phyloP scores from a whole-genome alignment of 306 rosid genomes.

The Cyclanthera cordifolia region DNA sequence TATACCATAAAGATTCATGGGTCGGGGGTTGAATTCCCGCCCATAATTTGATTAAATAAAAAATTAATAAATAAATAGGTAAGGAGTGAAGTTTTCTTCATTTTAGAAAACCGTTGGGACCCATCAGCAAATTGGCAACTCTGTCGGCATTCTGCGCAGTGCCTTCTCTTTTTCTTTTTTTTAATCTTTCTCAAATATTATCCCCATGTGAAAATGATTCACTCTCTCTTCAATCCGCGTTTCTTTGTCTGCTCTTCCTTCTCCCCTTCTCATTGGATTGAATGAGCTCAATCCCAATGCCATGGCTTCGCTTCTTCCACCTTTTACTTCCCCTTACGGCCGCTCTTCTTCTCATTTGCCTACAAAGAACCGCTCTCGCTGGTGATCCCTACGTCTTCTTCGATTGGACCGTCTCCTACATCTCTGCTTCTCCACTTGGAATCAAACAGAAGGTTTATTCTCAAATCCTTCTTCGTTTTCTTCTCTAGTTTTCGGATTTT shows the following conservation, averaged over 20 bases:
- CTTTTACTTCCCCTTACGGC: conserved; percentile 24
- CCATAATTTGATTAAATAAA: too few species aligned
- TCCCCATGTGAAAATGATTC: conserved; percentile 12
- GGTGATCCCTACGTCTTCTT: conserved; percentile 62
- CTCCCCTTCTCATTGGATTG: not conserved
- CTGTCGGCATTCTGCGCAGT: not conserved
- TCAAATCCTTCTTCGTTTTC: not conserved
- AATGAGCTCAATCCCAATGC: conserved; percentile 19
- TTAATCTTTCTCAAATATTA: too few species aligned
- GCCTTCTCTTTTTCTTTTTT: not conserved
- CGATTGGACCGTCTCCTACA: conserved; percentile 77
- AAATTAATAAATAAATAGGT: too few species aligned
- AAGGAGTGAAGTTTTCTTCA: too few species aligned
- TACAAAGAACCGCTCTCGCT: conserved; percentile 35
- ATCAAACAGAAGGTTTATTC: conserved; percentile 51
- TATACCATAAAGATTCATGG: too few species aligned
- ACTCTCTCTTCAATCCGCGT: not conserved
- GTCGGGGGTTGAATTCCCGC: too few species aligned
- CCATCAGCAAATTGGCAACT: not conserved
- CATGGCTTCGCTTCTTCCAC: conserved; percentile 17
- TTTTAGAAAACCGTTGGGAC: not conserved
- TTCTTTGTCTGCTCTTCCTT: not conserved
- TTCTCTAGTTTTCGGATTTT: not conserved
- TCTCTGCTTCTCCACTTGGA: conserved; percentile 59
- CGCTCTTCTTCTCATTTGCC: conserved; percentile 19